Base-by-base conservation (phyloP, 2,329 filamentous ascomycete species). In the Massarina eburnea region DNA sequence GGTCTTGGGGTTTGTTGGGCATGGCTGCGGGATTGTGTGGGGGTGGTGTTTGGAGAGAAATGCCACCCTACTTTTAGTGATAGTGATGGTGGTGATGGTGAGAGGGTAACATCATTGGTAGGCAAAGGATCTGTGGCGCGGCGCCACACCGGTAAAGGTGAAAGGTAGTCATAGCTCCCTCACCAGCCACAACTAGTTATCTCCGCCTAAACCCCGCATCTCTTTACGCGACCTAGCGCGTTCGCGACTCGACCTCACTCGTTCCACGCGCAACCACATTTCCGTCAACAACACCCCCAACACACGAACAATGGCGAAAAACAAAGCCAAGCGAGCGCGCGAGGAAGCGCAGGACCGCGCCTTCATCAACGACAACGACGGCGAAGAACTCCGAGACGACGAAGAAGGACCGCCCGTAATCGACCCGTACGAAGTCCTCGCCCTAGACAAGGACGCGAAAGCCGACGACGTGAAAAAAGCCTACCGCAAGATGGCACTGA, bases 401-500 rank as follows among this genome's bases (percentile, higher is more conserved):
- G 59, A 62, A 30, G 77, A 76, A 45, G 79, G 82, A 29, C 85
- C 82, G 1, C 87, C 88, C 0, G 83, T 87, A 34, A 79, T 84
- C 61, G 71, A 84, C 58, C 92, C 94, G 0, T 99, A 99, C 64
- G 81, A 85, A 59, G 82, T 92, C 43, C 83, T 99, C 8, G 81
- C 77, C 18, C 70, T 99, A 32, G 79, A 85, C 29, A 82, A 82
- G 49, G 76, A 81, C 41, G 91, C 91, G 12, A 88, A 87, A 0
- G 74, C 83, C 32, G 84, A 90, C 51, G 82, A 96, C 61, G 81
- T 99, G 73, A 96, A 95, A 69, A 84, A 83, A 15, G 90, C 92
- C 15, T 99, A 99, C 75, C 88, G 90, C 65, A 96, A 95, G 68
- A 83, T 87, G 40, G 94, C 94, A 3, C 78, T 99, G 48, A 91